These are phyloP conservation scores for Sicyos edulis DNA, from an alignment of 306 rosid species.

Conservation along the genomic window DNA sequence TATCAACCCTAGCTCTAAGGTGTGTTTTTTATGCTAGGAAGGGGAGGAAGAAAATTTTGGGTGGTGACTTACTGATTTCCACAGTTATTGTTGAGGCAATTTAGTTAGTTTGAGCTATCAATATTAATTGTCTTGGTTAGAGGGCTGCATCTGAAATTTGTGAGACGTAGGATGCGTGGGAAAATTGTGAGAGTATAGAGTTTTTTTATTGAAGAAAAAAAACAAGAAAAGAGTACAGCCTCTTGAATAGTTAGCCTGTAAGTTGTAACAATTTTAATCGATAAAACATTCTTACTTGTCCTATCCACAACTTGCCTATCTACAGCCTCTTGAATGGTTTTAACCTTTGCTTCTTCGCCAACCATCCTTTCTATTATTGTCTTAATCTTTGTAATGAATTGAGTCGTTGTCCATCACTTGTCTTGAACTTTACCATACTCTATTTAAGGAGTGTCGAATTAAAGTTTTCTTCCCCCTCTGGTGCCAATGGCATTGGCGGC, in stretches of 20 bases:
- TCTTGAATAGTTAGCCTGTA: not conserved
- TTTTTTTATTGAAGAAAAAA: not conserved
- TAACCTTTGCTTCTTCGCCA: not conserved
- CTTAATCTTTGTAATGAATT: not conserved
- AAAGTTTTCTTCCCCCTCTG: too few species aligned
- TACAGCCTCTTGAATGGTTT: not conserved
- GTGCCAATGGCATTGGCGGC: too few species aligned
- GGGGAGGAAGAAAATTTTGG: too few species aligned
- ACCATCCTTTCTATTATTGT: not conserved
- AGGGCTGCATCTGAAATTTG: not conserved
- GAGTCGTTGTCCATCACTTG: not conserved
- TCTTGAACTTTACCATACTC: not conserved
- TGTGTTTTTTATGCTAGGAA: too few species aligned
- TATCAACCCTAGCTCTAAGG: not conserved
- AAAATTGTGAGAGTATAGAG: not conserved
- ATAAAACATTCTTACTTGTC: not conserved
- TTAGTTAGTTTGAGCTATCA: not conserved
- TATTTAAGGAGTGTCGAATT: not conserved
- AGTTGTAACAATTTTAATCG: not conserved
- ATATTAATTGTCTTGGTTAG: not conserved
- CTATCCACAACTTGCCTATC: constrained; percentile 8
- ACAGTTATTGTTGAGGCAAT: not conserved
- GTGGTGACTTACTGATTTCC: too few species aligned
- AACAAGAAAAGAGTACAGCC: not conserved
- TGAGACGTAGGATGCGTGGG: not conserved